phyloP scores from a whole-genome alignment of 257 asterid genomes.

The Osmanthus fragrans region DNA sequence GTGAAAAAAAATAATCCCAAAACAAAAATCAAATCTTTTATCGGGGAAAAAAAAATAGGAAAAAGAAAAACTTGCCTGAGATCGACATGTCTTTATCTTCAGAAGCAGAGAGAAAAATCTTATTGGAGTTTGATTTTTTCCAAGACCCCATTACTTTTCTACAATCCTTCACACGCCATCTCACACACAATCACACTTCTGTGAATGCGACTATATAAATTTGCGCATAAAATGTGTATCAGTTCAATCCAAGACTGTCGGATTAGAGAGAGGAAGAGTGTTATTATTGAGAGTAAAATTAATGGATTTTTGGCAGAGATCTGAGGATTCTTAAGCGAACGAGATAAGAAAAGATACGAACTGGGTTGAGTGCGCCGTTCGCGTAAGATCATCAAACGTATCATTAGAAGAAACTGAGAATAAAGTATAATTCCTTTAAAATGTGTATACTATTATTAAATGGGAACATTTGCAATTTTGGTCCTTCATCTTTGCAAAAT shows the following conservation, averaged over 20 bases:
- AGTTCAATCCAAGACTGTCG: slow-evolving; percentile 14
- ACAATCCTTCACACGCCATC: slow-evolving; percentile 26
- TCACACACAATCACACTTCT: slow-evolving; percentile 17
- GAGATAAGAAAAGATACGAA: slow-evolving; percentile 4
- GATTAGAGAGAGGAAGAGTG: slow-evolving; percentile 19
- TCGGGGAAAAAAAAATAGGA: not conserved
- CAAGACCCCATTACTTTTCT: slow-evolving; percentile 33
- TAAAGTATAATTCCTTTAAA: not conserved
- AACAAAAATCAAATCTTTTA: slow-evolving; percentile 6
- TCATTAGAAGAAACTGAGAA: not conserved
- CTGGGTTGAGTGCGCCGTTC: slow-evolving; percentile 11
- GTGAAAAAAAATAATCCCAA: slow-evolving; percentile 14
- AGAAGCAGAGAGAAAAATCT: slow-evolving; percentile 7
- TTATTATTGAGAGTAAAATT: slow-evolving; percentile 2
- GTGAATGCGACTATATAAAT: slow-evolving; percentile 6
- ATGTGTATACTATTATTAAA: not conserved
- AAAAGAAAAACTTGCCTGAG: slow-evolving; percentile 33
- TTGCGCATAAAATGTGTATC: not conserved
- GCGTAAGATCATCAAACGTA: not conserved
- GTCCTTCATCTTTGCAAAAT: no score
- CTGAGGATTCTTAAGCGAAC: slow-evolving; percentile 23
- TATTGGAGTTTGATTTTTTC: slow-evolving; percentile 31
- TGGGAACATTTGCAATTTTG: no score
- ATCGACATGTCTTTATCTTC: slow-evolving; percentile 29
- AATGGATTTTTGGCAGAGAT: slow-evolving; percentile 27